These are phyloP conservation scores for Penicillium sp. DNA, from an alignment of 2,329 filamentous ascomycete genomes.

Conservation along the genomic window DNA sequence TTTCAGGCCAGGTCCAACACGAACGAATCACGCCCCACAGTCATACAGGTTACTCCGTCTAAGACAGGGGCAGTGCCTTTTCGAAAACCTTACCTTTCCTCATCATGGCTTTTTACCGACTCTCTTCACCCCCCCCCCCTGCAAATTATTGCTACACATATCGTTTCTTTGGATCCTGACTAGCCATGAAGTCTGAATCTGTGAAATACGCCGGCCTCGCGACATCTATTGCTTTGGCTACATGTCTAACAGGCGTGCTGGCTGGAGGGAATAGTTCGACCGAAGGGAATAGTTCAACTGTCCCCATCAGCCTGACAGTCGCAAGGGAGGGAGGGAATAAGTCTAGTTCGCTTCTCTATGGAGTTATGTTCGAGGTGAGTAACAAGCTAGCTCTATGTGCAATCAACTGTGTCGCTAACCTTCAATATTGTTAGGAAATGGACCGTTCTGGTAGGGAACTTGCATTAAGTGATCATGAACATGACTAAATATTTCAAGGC, in stretches of 20 bases:
- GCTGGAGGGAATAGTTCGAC: neutral
- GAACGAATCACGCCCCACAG: neutral
- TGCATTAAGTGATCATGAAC: neutral
- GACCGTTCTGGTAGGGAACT: conserved; percentile 29
- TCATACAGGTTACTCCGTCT: neutral
- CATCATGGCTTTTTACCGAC: neutral
- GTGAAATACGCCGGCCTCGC: neutral
- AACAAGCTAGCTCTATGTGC: neutral
- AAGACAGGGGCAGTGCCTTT: neutral
- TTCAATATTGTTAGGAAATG: conserved; percentile 27
- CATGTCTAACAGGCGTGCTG: neutral
- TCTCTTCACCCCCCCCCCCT: neutral
- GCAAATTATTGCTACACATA: neutral
- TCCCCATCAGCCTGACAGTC: conserved; percentile 28
- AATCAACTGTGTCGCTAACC: neutral
- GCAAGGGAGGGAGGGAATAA: conserved; percentile 28
- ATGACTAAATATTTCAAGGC: conserved; percentile 13
- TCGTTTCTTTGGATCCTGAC: neutral
- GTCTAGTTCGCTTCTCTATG: conserved; percentile 35
- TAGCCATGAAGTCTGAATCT: conserved; percentile 4
- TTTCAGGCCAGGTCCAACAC: neutral
- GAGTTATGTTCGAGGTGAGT: conserved; percentile 38
- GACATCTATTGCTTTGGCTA: neutral
- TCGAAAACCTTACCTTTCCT: neutral
- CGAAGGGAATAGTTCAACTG: neutral